Percentiles rank a stretch among this genome's conserved stretches.
Evolutionary conservation across 371 early-diverging fungal genomes (phyloP).

Genomic region (Globomyces sp.): DNA sequence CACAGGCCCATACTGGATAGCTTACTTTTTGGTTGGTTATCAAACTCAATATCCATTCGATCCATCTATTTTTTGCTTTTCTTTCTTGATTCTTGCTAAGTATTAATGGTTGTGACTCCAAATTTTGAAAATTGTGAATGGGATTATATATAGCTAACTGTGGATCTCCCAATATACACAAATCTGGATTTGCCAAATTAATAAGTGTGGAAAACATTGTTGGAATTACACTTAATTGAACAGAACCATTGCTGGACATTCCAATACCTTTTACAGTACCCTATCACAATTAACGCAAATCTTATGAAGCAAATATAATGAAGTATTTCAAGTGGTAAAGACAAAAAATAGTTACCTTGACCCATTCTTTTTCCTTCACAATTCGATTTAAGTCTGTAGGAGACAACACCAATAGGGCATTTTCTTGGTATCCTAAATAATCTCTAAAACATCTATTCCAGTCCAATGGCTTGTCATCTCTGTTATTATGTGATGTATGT

Average conservation of each 20-base stretch:
- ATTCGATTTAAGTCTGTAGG: background rate
- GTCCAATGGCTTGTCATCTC: background rate
- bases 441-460: constrained; percentile 1
- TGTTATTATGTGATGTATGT: background rate
- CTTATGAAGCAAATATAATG: too few species aligned
- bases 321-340: background rate
- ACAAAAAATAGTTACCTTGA: background rate
- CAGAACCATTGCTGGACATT: background rate
- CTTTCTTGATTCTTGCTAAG: constrained; percentile 5
- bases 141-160: background rate
- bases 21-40: background rate
- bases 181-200: constrained; percentile 1
- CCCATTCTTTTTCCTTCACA: constrained; percentile 1
- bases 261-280: constrained; percentile 5
- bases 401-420: background rate
- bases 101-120: background rate
- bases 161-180: background rate
- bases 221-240: background rate
- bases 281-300: background rate
- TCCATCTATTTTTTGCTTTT: background rate
- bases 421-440: background rate
- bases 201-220: background rate
- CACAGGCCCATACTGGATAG: background rate
- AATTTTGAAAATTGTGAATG: background rate
- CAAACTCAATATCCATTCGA: background rate